Evolutionary conservation across 202 grass and related monocot genomes (phyloP), one percentile per base, ranked within the genome.

Genomic region (Dendrocalamus latiflorus): DNA sequence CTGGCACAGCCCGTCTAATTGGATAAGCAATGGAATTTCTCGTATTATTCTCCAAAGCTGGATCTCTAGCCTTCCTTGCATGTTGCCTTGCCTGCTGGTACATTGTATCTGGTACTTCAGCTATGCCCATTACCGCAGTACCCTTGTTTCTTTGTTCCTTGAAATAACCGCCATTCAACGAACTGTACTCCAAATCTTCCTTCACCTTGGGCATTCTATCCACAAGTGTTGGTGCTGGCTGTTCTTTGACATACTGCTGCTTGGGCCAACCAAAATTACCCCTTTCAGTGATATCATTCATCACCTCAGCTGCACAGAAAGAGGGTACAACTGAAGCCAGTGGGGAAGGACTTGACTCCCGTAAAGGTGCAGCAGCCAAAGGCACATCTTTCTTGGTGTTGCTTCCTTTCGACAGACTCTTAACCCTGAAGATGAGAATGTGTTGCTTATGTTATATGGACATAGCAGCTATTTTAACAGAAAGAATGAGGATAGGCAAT

Each of bases 361-460:
- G 86, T 85, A 93, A 78, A 59, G 90, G 75, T 21, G 6, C 44
- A 44, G 68, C 68, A 43, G 72, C 79, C 24, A 79, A 84, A 88
- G 88, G 65, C 60, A 84, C 18, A 42, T 99, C 91, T 81, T 94
- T 92, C 82, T 99, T 99, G 13, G 76, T 68, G 74, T 79, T 99
- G 78, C 84, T 77, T 55, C 96, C 91, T 81, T 96, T 99, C 21
- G 96, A 96, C n/a, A 96, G 75, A 86, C 96, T 96, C 84, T 99
- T 99, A 64, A 99, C 96, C 72, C 96, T 99, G 67, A 80, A 84
- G 2, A 81, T 22, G 54, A 73, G 60, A 50, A 69, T 78, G 4
- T n/a, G 5, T 41, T 78, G 16, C 21, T 53, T 77, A 82, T 51
- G 67, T 78, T 77, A 77, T 55, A 79, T 45, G 43, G 42, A 65